Conservation (phyloP, 2,329 filamentous ascomycete genomes). For the Scorias spongiosa region DNA sequence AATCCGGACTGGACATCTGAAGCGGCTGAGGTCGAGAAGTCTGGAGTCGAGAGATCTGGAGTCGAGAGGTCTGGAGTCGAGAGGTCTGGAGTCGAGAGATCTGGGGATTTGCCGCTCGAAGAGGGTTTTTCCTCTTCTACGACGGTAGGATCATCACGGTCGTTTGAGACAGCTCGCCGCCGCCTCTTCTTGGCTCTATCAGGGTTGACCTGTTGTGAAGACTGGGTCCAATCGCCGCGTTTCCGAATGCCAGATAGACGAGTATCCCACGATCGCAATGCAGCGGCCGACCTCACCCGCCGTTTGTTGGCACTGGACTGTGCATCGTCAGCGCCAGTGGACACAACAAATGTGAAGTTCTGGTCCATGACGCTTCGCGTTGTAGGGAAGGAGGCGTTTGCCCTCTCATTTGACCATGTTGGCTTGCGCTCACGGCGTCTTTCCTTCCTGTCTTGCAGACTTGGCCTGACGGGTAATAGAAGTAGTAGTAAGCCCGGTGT, state of each 20-base stretch:
- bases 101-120: background rate
- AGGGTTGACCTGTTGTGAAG: conserved; percentile 1
- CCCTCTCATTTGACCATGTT: too few relatives aligned
- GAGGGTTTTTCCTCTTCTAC: conserved; percentile 1
- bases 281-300: conserved; percentile 15
- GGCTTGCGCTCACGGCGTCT: too few relatives aligned
- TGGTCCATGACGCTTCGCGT: background rate
- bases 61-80: conserved; percentile 1
- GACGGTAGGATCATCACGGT: conserved; percentile 2
- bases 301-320: conserved; percentile 14
- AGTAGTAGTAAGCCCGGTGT: too few relatives aligned
- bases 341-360: conserved; percentile 15
- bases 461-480: too few relatives aligned
- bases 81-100: conserved; percentile 2
- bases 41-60: background rate
- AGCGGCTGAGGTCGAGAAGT: background rate
- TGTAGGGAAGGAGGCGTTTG: background rate
- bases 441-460: too few relatives aligned
- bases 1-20: background rate
- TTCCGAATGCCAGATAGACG: conserved; percentile 7
- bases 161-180: background rate
- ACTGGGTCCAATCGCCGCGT: conserved; percentile 1
- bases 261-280: conserved; percentile 16
- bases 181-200: conserved; percentile 2
- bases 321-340: conserved; percentile 11